Base-by-base conservation (phyloP, 441 rosid genomes). In the Cnidoscolus chayamansa region DNA sequence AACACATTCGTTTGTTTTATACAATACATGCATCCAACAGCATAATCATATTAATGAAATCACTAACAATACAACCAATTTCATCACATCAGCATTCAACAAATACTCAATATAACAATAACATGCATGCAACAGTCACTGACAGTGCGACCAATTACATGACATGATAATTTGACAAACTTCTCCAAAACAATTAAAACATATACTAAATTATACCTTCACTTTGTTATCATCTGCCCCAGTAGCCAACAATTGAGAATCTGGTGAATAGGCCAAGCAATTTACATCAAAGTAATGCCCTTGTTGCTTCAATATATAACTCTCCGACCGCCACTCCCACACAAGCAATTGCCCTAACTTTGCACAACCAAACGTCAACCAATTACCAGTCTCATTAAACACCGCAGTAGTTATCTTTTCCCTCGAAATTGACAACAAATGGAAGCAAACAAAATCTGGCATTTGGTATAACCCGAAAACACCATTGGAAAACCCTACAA, bases 141-240 rank as follows among this genome's bases (percentile, higher is more conserved):
- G 53, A 17, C 2, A 31, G 32, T 19, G 17, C 45, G 16, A 51
- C n/a, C 59, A 31, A 37, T 50, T 48, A 8, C 30, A 40, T 20
- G 53, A 63, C 10, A 31, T 43, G 20, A 51, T 13, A 60, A 71
- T 31, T 37, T 51, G 4, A 40, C 45, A 3, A 40, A 40, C 45
- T 40, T 45, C 55, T 45, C 16, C 19, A 50, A 57, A 65, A 31
- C 31, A 15, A 32, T 6, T 32, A 35, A 31, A 31, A 59, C 40
- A 63, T 53, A 49, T 20, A 9, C 58, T 7, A 25, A 53, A 65
- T 19, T 17, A 49, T 82, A 93, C 99, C 97, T 95, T 93, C 83
- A 95, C 90, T 95, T 95, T 95, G 80, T 93, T 93, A 84, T 95
- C 99, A 77, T 95, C 97, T 32, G 99, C 94, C 48, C 99, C 99